These are phyloP conservation scores for Holtermannia corniformis DNA, from an alignment of 768 basidiomycete species.

Conservation along the genomic window DNA sequence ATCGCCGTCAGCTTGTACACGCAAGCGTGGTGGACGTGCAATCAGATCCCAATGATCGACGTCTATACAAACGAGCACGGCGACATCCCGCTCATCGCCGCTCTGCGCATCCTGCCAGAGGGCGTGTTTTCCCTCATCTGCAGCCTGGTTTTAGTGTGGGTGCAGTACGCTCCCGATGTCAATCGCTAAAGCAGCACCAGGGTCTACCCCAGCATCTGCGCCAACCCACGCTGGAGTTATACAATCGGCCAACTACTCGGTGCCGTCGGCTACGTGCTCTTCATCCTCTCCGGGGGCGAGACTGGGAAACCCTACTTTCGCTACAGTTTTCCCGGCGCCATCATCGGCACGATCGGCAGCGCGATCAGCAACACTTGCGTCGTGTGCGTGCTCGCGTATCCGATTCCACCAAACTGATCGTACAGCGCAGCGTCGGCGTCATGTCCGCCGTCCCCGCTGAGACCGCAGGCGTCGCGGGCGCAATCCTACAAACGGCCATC, in stretches of 20 bases:
- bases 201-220: no score
- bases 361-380: constrained; percentile 21
- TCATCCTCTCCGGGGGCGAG: constrained; percentile 2
- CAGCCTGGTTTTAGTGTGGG: not conserved
- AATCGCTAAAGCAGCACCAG: not conserved
- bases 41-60: constrained; percentile 1
- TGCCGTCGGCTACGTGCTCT: constrained; percentile 11
- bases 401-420: not conserved
- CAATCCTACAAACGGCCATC: constrained; percentile 21
- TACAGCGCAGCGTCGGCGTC: constrained; percentile 24
- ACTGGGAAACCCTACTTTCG: constrained; percentile 20
- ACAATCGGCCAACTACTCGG: no score
- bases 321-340: constrained; percentile 20
- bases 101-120: constrained; percentile 21
- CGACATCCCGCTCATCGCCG: constrained; percentile 29
- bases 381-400: constrained; percentile 10
- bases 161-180: not conserved
- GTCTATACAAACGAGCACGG: not conserved
- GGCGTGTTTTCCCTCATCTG: not conserved
- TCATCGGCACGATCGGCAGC: constrained; percentile 21
- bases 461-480: constrained; percentile 28
- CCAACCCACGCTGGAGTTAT: no score
- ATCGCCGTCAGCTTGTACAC: constrained; percentile 18
- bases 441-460: constrained; percentile 26
- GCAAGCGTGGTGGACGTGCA: constrained; percentile 24